Base-by-base conservation (phyloP, 108 stramenopile species). In the Fragilariopsis cylindrus region DNA sequence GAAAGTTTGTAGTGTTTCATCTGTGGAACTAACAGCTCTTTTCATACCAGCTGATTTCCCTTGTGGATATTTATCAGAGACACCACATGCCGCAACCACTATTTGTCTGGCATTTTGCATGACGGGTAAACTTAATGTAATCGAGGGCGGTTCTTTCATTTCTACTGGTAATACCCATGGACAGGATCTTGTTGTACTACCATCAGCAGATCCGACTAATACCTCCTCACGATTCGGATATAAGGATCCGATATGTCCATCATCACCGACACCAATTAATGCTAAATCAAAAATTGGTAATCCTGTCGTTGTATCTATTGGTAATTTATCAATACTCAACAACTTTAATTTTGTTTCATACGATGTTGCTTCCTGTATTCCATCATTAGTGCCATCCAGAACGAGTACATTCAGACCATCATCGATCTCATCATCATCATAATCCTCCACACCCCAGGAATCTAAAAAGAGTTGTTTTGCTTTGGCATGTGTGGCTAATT, bases 231-330 rank as follows among this genome's bases (percentile, higher is more conserved):
- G 86, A 47, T 80, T 76, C 1, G 93, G 93, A 71, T 95, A 95
- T 39, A 95, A 68, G 2, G 80, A 81, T 45, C 90, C 91, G 55
- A 91, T 75, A 65, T 95, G 91, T 16, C 93, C 93, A 69, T 95
- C 91, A 58, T 92, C 91, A 1, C 91, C 93, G 12, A 95, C 91
- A 1, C 93, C 93, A 46, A 95, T 80, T 52, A 95, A 77, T 5
- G 81, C 76, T 56, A 95, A 66, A 80, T 95, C 93, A 76, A 95
- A 95, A 7, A 88, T 45, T 13, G 93, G 93, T 43, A 92, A 81
- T 3, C 89, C 92, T 2, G 30, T 30, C 69, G 81, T 75, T 2
- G 11, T 76, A 65, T 85, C 85, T 4, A 82, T 64, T 6, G 90
- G 87, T 56, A 89, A 53, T 43, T 69, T 77, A 30, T 30, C 30